These are phyloP conservation scores for Fraxinus dipetala DNA, from an alignment of 305 asterid species.

Conservation along the genomic window DNA sequence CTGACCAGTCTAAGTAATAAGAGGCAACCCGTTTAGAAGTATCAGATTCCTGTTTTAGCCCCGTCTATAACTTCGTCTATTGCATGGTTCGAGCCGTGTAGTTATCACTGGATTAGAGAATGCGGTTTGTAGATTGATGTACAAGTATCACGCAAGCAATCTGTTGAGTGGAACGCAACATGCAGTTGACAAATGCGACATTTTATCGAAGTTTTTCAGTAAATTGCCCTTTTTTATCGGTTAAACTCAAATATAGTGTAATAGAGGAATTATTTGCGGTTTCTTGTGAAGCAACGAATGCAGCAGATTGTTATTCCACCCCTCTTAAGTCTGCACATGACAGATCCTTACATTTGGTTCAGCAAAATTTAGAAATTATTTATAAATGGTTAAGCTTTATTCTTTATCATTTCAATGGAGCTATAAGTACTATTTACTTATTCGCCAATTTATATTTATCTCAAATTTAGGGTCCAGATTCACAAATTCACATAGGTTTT, in stretches of 20 bases:
- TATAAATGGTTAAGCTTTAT: too few relatives aligned
- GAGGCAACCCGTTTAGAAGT: neutral
- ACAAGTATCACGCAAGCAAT: neutral
- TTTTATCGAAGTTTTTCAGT: neutral
- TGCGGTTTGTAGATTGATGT: neutral
- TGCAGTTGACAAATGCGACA: neutral
- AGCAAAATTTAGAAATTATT: too few relatives aligned
- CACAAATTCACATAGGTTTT: too few relatives aligned
- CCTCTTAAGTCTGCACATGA: neutral
- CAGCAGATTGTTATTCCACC: neutral
- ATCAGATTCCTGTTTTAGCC: neutral
- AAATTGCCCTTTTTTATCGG: neutral
- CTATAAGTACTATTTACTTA: too few relatives aligned
- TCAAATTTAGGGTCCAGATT: too few relatives aligned
- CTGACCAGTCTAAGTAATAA: slow-evolving; percentile 32
- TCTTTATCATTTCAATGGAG: neutral
- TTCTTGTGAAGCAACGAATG: neutral
- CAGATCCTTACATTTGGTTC: neutral
- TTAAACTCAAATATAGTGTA: neutral
- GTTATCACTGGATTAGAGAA: neutral
- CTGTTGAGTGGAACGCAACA: neutral
- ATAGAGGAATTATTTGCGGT: neutral
- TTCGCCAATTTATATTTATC: too few relatives aligned
- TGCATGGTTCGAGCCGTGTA: neutral
- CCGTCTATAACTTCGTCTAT: neutral